Evolutionary conservation across 345 rosid genomes (phyloP).

Genomic region (Iberis pinnata): DNA sequence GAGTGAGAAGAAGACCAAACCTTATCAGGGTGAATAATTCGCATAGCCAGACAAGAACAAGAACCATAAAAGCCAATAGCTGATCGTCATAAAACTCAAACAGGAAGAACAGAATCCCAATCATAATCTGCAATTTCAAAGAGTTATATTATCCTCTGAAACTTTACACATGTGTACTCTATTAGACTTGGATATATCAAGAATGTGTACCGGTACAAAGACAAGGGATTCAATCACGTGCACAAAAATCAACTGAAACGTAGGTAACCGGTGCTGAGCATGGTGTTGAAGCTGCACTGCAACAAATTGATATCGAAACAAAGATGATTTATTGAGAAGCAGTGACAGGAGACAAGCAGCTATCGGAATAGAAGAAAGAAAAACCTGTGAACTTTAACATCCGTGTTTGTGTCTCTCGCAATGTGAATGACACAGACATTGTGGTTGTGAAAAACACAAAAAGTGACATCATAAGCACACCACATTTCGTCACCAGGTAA

Average conservation of each 20-base stretch:
- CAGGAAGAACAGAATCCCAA: constrained; percentile 90
- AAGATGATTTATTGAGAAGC: constrained; percentile 23
- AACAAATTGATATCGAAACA: constrained; percentile 34
- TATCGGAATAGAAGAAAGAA: constrained; percentile 17
- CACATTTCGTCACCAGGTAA: constrained; percentile 94
- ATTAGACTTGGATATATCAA: not conserved
- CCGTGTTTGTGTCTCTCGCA: constrained; percentile 98
- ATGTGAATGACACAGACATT: constrained; percentile 96
- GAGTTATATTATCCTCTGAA: not conserved
- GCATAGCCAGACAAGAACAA: constrained; percentile 97
- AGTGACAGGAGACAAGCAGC: constrained; percentile 6
- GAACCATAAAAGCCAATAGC: constrained; percentile 96
- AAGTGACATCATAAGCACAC: constrained; percentile 98
- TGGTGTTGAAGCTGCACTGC: constrained; percentile 99
- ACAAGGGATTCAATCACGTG: constrained; percentile 96
- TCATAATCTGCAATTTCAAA: constrained; percentile 81
- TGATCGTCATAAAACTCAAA: constrained; percentile 98
- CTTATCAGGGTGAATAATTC: constrained; percentile 93
- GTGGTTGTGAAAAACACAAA: constrained; percentile 97
- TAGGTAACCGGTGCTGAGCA: constrained; percentile 92
- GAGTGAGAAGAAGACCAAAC: constrained; percentile 44
- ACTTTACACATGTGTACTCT: not conserved
- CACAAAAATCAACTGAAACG: constrained; percentile 96
- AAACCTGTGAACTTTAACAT: constrained; percentile 95
- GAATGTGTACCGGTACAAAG: constrained; percentile 77